These are phyloP conservation scores for Letharia columbiana DNA, from an alignment of 495 filamentous ascomycete genomes.

Conservation along the genomic window DNA sequence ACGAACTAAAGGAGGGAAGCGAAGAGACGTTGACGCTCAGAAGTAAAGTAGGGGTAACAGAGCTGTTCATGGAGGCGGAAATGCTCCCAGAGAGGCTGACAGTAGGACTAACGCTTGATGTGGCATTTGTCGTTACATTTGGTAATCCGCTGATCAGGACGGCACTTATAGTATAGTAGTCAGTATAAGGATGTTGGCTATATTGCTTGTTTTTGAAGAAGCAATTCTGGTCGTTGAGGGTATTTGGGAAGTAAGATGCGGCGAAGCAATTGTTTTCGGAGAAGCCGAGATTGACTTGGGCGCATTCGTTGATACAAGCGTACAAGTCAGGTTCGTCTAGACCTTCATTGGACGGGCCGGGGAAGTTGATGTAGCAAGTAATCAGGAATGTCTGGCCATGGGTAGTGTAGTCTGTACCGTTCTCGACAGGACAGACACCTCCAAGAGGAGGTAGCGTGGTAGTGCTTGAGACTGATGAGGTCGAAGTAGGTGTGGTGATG, in stretches of 20 bases:
- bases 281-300: conserved; percentile 15
- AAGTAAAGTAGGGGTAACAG: not conserved
- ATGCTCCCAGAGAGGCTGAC: conserved; percentile 1
- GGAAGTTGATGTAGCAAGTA: conserved; percentile 12
- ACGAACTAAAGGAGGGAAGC: not conserved
- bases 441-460: not conserved
- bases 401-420: conserved; percentile 12
- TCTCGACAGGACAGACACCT: conserved; percentile 13
- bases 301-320: conserved; percentile 17
- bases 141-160: conserved; percentile 1
- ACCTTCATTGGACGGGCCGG: conserved; percentile 14
- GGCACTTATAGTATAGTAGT: conserved; percentile 11
- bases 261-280: conserved; percentile 15
- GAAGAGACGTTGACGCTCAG: not conserved
- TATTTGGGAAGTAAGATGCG: conserved; percentile 11
- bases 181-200: not conserved
- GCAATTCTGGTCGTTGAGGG: conserved; percentile 7
- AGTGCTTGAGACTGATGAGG: not conserved
- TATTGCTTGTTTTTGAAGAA: conserved; percentile 5
- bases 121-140: not conserved
- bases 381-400: conserved; percentile 16
- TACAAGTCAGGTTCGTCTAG: conserved; percentile 9
- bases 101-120: not conserved
- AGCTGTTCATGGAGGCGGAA: not conserved
- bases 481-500: not conserved